phyloP scores from a whole-genome alignment of 139 green algal genomes.

The Nannochloris sp. region DNA sequence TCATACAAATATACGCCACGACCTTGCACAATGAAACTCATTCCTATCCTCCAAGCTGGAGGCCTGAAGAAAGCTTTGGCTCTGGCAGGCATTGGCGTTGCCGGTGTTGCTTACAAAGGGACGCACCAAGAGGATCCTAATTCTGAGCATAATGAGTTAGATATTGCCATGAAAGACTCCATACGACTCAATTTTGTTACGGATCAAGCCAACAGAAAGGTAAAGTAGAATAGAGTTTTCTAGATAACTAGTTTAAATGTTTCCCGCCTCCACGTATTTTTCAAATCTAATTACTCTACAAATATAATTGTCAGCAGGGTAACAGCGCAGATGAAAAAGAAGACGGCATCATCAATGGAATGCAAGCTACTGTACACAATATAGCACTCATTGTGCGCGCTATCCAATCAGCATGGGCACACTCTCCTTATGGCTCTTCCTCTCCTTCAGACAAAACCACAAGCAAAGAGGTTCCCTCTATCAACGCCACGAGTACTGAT shows the following conservation, averaged over 20 bases:
- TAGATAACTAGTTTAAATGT: too few species aligned
- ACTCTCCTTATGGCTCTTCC: background rate
- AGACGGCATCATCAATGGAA: background rate
- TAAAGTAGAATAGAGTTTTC: background rate
- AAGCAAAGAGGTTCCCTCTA: background rate
- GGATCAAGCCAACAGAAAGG: background rate
- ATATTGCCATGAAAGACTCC: too few species aligned
- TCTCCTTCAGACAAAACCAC: background rate
- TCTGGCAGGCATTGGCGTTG: background rate
- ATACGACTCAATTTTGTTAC: background rate
- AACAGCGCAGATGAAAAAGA: too few species aligned
- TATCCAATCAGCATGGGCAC: background rate
- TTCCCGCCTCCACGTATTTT: too few species aligned
- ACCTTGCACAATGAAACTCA: background rate
- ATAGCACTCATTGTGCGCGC: too few species aligned
- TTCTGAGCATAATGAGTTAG: too few species aligned
- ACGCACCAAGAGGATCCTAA: too few species aligned
- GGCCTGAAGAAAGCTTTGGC: background rate
- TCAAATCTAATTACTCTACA: too few species aligned
- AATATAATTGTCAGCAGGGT: too few species aligned
- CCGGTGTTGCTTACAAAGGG: background rate
- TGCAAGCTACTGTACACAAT: background rate
- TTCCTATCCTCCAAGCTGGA: background rate
- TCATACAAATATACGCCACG: background rate
- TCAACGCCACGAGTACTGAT: background rate